Conservation (phyloP, 1,284 basidiomycete species). For the Marasmius sp. region DNA sequence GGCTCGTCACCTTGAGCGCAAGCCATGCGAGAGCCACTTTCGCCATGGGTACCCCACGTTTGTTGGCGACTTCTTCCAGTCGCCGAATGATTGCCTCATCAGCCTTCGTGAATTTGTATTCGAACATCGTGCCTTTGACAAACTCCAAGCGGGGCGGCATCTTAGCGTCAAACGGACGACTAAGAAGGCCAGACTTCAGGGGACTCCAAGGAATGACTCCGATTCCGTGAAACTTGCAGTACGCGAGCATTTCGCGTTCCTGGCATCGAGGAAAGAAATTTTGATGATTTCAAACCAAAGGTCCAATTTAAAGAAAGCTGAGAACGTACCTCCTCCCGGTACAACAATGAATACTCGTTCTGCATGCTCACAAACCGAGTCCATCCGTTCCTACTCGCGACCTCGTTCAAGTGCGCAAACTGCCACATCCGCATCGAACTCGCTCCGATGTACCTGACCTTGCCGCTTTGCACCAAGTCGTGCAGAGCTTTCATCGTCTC, state of each 20-base stretch:
- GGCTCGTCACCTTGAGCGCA: slow-evolving; percentile 22
- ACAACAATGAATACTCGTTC: slow-evolving; percentile 35
- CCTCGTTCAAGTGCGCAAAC: slow-evolving; percentile 39
- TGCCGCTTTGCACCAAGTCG: slow-evolving; percentile 41
- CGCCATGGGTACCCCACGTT: slow-evolving; percentile 23
- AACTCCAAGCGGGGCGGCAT: slow-evolving; percentile 7
- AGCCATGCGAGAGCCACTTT: slow-evolving; percentile 29
- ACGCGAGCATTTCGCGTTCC: slow-evolving; percentile 14
- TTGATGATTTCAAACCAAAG: no score
- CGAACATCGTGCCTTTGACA: slow-evolving; percentile 1
- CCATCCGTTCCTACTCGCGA: slow-evolving; percentile 30
- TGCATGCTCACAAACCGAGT: slow-evolving; percentile 39
- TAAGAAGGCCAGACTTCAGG: slow-evolving; percentile 12
- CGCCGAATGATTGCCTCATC: slow-evolving; percentile 25
- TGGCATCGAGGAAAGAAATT: neutral
- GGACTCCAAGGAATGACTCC: slow-evolving; percentile 16
- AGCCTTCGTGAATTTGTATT: slow-evolving; percentile 5
- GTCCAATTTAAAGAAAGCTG: neutral
- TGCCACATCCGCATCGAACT: slow-evolving; percentile 45
- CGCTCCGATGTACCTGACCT: slow-evolving; percentile 45
- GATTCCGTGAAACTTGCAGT: slow-evolving; percentile 27
- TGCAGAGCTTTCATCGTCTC: slow-evolving; percentile 49
- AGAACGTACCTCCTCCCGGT: slow-evolving; percentile 36
- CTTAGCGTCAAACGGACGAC: slow-evolving; percentile 10
- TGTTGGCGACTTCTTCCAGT: slow-evolving; percentile 27